Conservation (phyloP, 805 yeast genomes). For the Starmerella vaccinii region DNA sequence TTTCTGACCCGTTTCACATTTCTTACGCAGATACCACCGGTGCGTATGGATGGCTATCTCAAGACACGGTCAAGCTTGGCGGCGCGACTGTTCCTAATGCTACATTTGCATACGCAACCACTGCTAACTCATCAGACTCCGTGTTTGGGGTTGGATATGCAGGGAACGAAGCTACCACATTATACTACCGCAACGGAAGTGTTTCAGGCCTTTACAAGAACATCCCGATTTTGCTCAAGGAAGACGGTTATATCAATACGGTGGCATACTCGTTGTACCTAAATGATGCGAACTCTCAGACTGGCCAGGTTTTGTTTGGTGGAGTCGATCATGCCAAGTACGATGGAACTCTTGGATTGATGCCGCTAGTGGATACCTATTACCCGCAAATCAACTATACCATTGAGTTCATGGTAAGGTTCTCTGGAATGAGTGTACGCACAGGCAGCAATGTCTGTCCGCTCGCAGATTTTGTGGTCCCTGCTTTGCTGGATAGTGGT, state of each 20-base stretch:
- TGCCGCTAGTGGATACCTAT: conserved; percentile 27
- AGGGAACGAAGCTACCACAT: conserved; percentile 26
- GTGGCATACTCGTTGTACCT: conserved; percentile 40
- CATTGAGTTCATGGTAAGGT: conserved; percentile 15
- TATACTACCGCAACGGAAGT: conserved; percentile 10
- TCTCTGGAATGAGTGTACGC: conserved; percentile 13
- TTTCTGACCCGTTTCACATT: conserved; percentile 30
- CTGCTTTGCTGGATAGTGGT: conserved; percentile 49
- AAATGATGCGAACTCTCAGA: conserved; percentile 28
- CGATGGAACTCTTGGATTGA: conserved; percentile 32
- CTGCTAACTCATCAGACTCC: conserved; percentile 51
- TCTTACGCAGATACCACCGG: conserved; percentile 37
- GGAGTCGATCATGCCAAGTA: conserved; percentile 39
- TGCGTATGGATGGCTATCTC: conserved; percentile 45
- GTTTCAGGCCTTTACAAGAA: conserved; percentile 23
- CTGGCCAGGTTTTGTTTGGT: conserved; percentile 37
- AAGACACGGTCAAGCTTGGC: conserved; percentile 44
- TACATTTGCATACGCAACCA: conserved; percentile 62
- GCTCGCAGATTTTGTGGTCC: conserved; percentile 26
- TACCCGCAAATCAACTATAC: conserved; percentile 2
- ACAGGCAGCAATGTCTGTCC: conserved; percentile 8
- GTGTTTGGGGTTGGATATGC: conserved; percentile 42
- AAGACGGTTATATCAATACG: conserved; percentile 35
- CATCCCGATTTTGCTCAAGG: conserved; percentile 30
- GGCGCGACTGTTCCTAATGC: conserved; percentile 39